Conservation (phyloP, 2,329 filamentous ascomycete species). For the Pyrenophora graminea region DNA sequence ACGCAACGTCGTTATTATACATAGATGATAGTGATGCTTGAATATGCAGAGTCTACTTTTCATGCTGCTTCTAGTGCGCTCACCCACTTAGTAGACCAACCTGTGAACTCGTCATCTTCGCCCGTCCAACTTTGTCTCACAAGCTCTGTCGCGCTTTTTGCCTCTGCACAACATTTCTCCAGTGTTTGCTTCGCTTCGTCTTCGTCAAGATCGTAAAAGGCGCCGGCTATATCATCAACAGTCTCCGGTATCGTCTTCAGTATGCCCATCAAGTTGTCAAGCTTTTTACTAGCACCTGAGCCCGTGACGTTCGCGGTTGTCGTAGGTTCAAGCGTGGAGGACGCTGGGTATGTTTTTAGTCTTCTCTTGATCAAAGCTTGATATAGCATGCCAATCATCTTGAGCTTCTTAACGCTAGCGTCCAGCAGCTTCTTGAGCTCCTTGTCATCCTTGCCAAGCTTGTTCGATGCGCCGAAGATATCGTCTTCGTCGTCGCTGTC, state of each 20-base stretch:
- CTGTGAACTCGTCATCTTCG: conserved; percentile 73
- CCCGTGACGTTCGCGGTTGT: conserved; percentile 10
- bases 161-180: conserved; percentile 64
- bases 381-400: conserved; percentile 70
- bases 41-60: background rate
- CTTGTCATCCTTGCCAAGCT: conserved; percentile 64
- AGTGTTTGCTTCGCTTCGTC: conserved; percentile 63
- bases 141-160: conserved; percentile 60
- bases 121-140: conserved; percentile 66
- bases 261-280: conserved; percentile 61
- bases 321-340: conserved; percentile 14
- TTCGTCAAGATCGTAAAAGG: conserved; percentile 72
- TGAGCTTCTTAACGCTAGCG: conserved; percentile 65
- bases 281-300: conserved; percentile 27
- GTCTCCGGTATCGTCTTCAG: conserved; percentile 66
- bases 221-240: conserved; percentile 71
- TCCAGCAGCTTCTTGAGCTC: conserved; percentile 70
- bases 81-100: conserved; percentile 69
- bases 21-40: background rate
- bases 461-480: conserved; percentile 65
- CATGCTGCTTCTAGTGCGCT: conserved; percentile 48
- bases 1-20: background rate
- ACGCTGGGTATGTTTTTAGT: conserved; percentile 59
- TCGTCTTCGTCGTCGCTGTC: conserved; percentile 61
- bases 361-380: conserved; percentile 71